Evolutionary conservation across 495 filamentous ascomycete genomes (phyloP).

Genomic region (Chaetomium cochliodes): DNA sequence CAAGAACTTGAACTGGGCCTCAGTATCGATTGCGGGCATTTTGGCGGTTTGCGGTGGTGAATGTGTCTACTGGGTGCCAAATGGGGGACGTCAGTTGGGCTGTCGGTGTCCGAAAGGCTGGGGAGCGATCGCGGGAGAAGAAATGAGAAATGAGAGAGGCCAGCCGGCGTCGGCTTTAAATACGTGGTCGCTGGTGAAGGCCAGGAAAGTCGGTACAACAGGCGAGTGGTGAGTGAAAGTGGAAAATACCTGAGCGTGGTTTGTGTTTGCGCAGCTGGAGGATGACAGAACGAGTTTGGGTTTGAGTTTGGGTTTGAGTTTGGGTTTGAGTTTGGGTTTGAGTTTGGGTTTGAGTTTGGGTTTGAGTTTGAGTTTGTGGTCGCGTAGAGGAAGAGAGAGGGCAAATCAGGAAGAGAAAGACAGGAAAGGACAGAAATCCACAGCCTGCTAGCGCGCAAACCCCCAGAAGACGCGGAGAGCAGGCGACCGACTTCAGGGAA

Average conservation of each 20-base stretch:
- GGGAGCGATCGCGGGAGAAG: background rate
- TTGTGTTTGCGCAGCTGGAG: background rate
- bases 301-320: background rate
- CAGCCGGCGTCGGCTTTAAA: background rate
- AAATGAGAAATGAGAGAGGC: background rate
- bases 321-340: background rate
- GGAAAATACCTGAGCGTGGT: background rate
- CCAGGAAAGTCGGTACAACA: background rate
- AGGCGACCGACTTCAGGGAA: background rate
- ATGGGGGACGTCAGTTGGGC: background rate
- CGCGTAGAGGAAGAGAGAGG: background rate
- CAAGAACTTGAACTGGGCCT: conserved; percentile 62
- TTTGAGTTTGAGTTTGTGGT: background rate
- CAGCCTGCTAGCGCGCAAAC: background rate
- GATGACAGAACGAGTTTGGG: background rate
- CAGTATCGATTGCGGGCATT: conserved; percentile 50
- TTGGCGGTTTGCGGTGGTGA: conserved; percentile 24
- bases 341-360: conserved; percentile 4
- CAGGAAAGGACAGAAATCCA: background rate
- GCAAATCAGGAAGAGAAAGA: background rate
- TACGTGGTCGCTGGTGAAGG: background rate
- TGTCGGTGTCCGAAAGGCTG: background rate
- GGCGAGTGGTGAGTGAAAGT: background rate
- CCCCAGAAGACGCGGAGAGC: background rate
- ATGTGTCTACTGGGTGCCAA: background rate